Evolutionary conservation across 2,329 filamentous ascomycete species (phyloP), one percentile per base, ranked within the genome.

Genomic region (Ustulina deusta): DNA sequence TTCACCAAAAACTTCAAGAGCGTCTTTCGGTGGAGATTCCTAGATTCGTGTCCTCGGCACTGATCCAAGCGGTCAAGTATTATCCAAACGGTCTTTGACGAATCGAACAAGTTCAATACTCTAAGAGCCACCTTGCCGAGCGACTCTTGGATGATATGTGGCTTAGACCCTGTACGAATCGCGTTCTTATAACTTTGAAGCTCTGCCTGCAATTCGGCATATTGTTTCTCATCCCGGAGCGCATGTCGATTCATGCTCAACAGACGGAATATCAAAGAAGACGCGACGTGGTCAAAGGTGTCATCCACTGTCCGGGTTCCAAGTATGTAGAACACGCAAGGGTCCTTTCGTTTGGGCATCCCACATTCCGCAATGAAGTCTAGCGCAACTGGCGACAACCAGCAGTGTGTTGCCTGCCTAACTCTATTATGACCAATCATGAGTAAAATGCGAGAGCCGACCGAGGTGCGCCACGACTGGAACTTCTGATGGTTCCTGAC

Each of bases 1-100:
- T 54, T 61, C 6, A 61, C 59, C 25, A 52, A 54, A 22, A 54
- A 34, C 10, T 54, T 61, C 36, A 61, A 20, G 29, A 61, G 59
- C 15, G 38, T n/a, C 48, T 54, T 61, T 20, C 59, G 48, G 17
- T 61, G 48, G 3, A 54, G 4, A 46, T 61, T 61, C 11, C 17
- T 42, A 13, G 48, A 42, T 10, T n/a, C 48, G 2, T 2, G 0
- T 54, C 59, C 59, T 2, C n/a, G 59, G 44, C 59, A 61, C 20
- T 54, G 22, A 10, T 61, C 59, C 25, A 44, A 4, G 10, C 59
- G 59, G 48, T 61, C 48, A 9, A 61, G 36, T 44, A 52, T 27
- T 22, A 54, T 54, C 48, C 46, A 52, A 15, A 61, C 38, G 11
- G 42, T 49, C 25, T 11, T 44, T 32, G 38, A 52, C 25, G 46